Evolutionary conservation across 129 eudicot species (phyloP), one percentile per base, ranked within the genome.

Genomic region (Centrapalus pauciflorus): DNA sequence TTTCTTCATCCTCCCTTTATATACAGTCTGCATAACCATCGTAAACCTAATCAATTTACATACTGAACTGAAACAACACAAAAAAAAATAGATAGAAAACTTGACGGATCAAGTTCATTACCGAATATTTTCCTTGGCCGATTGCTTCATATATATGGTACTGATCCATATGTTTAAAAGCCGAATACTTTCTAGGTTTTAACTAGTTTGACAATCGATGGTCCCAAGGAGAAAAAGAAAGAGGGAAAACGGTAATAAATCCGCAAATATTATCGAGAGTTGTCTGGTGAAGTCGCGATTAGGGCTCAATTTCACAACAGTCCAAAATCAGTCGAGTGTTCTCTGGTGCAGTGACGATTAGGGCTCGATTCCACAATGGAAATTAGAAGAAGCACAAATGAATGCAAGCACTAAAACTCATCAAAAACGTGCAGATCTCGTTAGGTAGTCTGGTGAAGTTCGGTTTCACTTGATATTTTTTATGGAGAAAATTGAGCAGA

Each of bases 91-190:
- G 14, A 65, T 45, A 52, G 5, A 72, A 30, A 20, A 50, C 49
- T 25, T 13, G 70, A 29, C 16, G 49, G 9, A 25, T 33, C 34
- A 56, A 61, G 38, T 32, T 50, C 24, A 13, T 61, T 83, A 87
- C 95, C 57, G 90, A 87, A 82, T 87, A 77, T 73, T 92, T 88
- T 20, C 96, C 98, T 11, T 79, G 86, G 66, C 98, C 98, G n/a
- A 92, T 85, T 20, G 90, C 95, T 68, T 85, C 96, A 29, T 83
- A 92, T 29, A 92, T 76, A 75, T 92, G 98, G 77, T 85, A 92
- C 16, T 88, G 83, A 81, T 92, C 80, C 98, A 92, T 91, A 28
- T 4, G 59, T 11, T 40, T 12, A 21, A 63, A 25, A n/a, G 40
- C 19, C 16, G 29, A 29, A 27, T 29, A 9, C 0, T 20, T 65